These are phyloP conservation scores for Xanthoconium stramineum DNA, from an alignment of 768 basidiomycete species.

Conservation along the genomic window DNA sequence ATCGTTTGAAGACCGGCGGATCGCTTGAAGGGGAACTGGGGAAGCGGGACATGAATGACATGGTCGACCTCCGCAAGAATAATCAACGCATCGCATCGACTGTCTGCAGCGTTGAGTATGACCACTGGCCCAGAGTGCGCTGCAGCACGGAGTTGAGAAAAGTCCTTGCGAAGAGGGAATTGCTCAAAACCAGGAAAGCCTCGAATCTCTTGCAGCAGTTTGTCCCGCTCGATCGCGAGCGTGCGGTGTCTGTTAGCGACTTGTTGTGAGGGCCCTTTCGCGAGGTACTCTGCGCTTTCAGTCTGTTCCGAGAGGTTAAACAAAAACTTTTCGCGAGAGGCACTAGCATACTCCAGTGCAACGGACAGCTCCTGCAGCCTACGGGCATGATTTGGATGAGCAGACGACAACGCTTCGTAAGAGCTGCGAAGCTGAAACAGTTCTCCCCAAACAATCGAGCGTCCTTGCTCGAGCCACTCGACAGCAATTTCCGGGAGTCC, in stretches of 20 bases:
- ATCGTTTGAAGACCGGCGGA: neutral
- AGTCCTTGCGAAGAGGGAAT: neutral
- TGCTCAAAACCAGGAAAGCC: neutral
- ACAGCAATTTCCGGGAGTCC: slow-evolving; percentile 3
- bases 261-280: neutral
- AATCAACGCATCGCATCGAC: neutral
- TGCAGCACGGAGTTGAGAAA: neutral
- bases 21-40: neutral
- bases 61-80: neutral
- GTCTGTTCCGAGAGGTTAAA: neutral
- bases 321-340: neutral
- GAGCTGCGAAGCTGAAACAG: slow-evolving; percentile 14
- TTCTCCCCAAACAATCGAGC: slow-evolving; percentile 14
- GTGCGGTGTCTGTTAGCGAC: neutral
- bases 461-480: slow-evolving; percentile 18
- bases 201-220: neutral
- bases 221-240: neutral
- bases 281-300: neutral
- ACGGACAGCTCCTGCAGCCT: neutral
- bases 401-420: slow-evolving; percentile 2
- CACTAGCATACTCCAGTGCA: neutral
- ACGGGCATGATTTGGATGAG: slow-evolving; percentile 4
- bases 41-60: neutral
- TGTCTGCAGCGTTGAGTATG: neutral
- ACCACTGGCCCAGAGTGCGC: neutral